phyloP scores from a whole-genome alignment of 305 asterid genomes.

The Petunia hybrid region DNA sequence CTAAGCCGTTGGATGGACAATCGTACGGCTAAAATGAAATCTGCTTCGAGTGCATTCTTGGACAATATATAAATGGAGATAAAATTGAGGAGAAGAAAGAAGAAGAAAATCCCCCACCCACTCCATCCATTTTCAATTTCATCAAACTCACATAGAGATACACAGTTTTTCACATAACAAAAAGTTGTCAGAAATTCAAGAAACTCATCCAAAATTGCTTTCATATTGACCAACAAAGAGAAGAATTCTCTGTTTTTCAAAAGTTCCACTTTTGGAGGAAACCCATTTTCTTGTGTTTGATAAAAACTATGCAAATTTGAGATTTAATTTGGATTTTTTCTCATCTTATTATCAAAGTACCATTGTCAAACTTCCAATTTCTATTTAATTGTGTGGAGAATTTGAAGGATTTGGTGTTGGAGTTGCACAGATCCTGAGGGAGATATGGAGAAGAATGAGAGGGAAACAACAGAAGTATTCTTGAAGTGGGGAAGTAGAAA shows the following conservation, averaged over 20 bases:
- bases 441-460: constrained; percentile 46
- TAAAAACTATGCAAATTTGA: not conserved
- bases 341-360: not conserved
- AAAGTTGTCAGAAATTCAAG: not conserved
- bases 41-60: constrained; percentile 9
- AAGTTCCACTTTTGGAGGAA: not conserved
- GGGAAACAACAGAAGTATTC: constrained; percentile 44
- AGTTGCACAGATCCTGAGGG: not conserved
- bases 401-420: not conserved
- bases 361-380: not conserved
- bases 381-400: not conserved
- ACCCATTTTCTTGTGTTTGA: not conserved
- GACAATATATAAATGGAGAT: constrained; percentile 1
- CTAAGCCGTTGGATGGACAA: not conserved
- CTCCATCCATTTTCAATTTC: not conserved
- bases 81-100: constrained; percentile 1
- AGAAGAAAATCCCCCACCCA: not conserved
- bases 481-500: constrained; percentile 62
- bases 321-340: not conserved
- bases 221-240: not conserved
- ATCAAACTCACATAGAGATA: not conserved
- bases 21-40: constrained; percentile 20
- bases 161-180: not conserved
- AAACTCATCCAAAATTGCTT: not conserved
- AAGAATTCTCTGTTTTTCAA: not conserved